These are phyloP conservation scores for Hygrophila difformis DNA, from an alignment of 257 asterid species.

Conservation along the genomic window DNA sequence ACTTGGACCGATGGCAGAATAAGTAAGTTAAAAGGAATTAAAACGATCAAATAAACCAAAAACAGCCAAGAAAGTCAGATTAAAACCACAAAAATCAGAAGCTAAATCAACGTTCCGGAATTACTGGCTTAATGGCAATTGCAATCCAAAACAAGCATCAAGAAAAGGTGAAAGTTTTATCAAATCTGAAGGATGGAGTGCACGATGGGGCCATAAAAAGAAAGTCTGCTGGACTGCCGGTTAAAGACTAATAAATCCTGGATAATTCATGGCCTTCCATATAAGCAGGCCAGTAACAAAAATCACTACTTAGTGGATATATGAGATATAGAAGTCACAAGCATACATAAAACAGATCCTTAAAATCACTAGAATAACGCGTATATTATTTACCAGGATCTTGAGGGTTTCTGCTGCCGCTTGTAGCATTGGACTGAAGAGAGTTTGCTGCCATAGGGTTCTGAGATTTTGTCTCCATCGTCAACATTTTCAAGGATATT, in stretches of 20 bases:
- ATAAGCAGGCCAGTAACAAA: not conserved
- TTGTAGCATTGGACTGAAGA: slow-evolving; percentile 33
- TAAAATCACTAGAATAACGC: not conserved
- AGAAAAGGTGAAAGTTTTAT: too few species aligned
- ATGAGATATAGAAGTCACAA: too few species aligned
- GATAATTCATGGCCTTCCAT: not conserved
- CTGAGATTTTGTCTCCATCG: slow-evolving; percentile 76
- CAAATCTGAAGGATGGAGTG: too few species aligned
- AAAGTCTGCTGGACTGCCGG: not conserved
- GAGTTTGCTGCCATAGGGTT: slow-evolving; percentile 43
- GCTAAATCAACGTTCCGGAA: too few species aligned
- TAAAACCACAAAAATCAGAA: too few species aligned
- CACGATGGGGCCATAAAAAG: not conserved
- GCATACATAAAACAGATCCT: too few species aligned
- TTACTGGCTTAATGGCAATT: too few species aligned
- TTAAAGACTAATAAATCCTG: not conserved
- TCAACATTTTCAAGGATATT: slow-evolving; percentile 78
- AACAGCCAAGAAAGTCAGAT: too few species aligned
- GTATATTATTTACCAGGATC: slow-evolving; percentile 44
- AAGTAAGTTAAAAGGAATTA: too few species aligned
- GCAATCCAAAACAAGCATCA: too few species aligned
- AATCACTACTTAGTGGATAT: not conserved
- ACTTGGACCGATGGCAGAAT: too few species aligned
- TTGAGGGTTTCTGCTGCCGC: slow-evolving; percentile 46
- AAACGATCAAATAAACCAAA: too few species aligned